Base-by-base conservation (phyloP, 352 stramenopile species). In the Thraustochytrium striatum region DNA sequence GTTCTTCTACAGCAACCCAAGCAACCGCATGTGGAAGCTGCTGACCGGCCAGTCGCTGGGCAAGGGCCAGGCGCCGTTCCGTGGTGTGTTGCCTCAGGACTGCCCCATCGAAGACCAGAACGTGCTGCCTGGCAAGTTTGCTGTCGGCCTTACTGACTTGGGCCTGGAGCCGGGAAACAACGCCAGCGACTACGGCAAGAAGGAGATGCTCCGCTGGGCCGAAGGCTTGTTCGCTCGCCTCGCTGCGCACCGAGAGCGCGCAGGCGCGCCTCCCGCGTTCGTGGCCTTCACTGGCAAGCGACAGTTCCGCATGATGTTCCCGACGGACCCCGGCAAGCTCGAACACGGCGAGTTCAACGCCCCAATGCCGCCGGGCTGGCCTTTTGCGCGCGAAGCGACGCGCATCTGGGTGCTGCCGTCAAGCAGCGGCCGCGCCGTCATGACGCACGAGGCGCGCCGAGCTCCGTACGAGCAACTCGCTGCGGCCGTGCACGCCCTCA, bases 11-110 rank as follows among this genome's bases (percentile, higher is more conserved):
- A 93, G 88, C 78, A 94, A 95, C 62, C 91, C 91, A 9, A 93
- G 82, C 28, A 95, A 95, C 79, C 89, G 89, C 36, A 92, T 95
- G 86, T 94, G 90, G 91, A 91, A 87, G 58, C 75, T 95, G 57
- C 80, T 95, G 19, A 90, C 87, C 32, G 91, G 91, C 8, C 87
- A 80, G 0, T 84, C 92, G 25, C 69, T 86, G 3, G 65, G 65
- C 11, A 16, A 30, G 13, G 50, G 36, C 39, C 82, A 87, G 43
- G 80, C 86, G 2, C 84, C 83, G 7, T 93, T 89, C 87, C 33
- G 83, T 16, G 89, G 89, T 0, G 86, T 94, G 11, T 32, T 94
- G 11, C 88, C 88, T 5, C 61, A 80, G 1, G 86, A 83, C 13
- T 84, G 86, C n/a, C 85, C 70, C 7, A 90, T 94, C 39, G 69